Evolutionary conservation across 2,329 filamentous ascomycete genomes (phyloP).

Genomic region (Diaporthe amygdali): DNA sequence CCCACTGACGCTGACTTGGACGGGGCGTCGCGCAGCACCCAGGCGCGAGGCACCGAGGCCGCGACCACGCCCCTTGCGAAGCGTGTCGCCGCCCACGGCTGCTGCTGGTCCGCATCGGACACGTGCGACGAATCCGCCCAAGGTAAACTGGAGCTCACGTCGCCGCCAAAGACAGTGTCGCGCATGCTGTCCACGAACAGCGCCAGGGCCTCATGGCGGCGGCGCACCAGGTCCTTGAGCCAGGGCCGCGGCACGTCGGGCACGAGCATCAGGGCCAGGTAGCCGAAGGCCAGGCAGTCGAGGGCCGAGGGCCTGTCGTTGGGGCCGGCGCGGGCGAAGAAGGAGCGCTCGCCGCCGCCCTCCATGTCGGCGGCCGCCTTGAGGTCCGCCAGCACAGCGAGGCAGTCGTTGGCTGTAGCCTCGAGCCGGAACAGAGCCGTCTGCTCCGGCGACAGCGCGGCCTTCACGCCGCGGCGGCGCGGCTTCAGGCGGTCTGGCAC

Average conservation of each 20-base stretch:
- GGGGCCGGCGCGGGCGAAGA: not conserved
- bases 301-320: slow-evolving; percentile 58
- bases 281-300: slow-evolving; percentile 83
- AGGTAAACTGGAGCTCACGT: slow-evolving; percentile 18
- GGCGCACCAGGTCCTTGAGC: slow-evolving; percentile 34
- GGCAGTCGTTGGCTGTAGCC: slow-evolving; percentile 71
- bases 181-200: slow-evolving; percentile 30
- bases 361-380: slow-evolving; percentile 52
- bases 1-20: not conserved
- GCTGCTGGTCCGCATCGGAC: too few relatives aligned
- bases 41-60: slow-evolving; percentile 16
- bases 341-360: slow-evolving; percentile 34
- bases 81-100: slow-evolving; percentile 11
- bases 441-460: slow-evolving; percentile 72
- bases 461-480: slow-evolving; percentile 63
- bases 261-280: slow-evolving; percentile 73
- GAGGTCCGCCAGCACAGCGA: slow-evolving; percentile 72
- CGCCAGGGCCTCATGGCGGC: slow-evolving; percentile 28
- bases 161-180: slow-evolving; percentile 23
- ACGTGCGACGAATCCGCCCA: not conserved
- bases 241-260: slow-evolving; percentile 41
- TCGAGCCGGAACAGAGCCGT: slow-evolving; percentile 78
- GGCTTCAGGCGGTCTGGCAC: slow-evolving; percentile 52
- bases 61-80: slow-evolving; percentile 21
- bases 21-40: not conserved